Percentiles rank a stretch among this genome's conserved stretches.
phyloP scores from a whole-genome alignment of 1,139 yeast genomes.

The Taphrina flavorubra region DNA sequence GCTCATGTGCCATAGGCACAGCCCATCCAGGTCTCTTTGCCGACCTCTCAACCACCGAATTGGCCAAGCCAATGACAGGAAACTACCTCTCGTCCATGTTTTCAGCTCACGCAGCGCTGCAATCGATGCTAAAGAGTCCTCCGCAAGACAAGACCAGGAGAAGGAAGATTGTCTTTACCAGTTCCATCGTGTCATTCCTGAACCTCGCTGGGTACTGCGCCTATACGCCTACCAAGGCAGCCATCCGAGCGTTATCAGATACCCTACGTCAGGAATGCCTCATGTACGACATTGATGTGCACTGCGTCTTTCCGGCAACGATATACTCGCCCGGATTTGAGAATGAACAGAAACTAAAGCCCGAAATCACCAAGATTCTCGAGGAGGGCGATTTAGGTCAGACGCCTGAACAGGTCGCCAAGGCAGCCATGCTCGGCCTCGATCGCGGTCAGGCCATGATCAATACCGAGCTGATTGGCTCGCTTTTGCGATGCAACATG shows the following conservation, averaged over 20 bases:
- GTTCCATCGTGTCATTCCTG: slow-evolving; percentile 81
- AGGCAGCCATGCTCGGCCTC: slow-evolving; percentile 62
- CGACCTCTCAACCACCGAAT: slow-evolving; percentile 66
- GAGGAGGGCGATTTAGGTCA: slow-evolving; percentile 86
- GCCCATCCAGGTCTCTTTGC: slow-evolving; percentile 78
- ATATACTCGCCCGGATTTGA: slow-evolving; percentile 85
- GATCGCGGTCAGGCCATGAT: slow-evolving; percentile 72
- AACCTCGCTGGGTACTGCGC: slow-evolving; percentile 91
- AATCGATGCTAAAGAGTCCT: slow-evolving; percentile 54
- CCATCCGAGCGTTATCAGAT: slow-evolving; percentile 74
- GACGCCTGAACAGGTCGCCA: slow-evolving; percentile 69
- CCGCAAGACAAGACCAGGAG: slow-evolving; percentile 56
- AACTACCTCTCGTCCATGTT: slow-evolving; percentile 71
- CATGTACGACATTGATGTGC: slow-evolving; percentile 63
- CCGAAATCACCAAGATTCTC: slow-evolving; percentile 75
- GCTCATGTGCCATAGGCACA: slow-evolving; percentile 54
- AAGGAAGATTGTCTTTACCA: slow-evolving; percentile 63
- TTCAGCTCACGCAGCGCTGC: slow-evolving; percentile 51
- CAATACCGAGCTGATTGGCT: slow-evolving; percentile 80
- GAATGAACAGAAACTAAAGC: slow-evolving; percentile 83
- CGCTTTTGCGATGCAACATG: slow-evolving; percentile 40
- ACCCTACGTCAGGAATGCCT: slow-evolving; percentile 80
- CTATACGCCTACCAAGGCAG: slow-evolving; percentile 88
- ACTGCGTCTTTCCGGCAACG: slow-evolving; percentile 82
- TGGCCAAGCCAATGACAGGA: slow-evolving; percentile 65